phyloP scores from a whole-genome alignment of 2,329 filamentous ascomycete species.

The Eurotiales sp. region DNA sequence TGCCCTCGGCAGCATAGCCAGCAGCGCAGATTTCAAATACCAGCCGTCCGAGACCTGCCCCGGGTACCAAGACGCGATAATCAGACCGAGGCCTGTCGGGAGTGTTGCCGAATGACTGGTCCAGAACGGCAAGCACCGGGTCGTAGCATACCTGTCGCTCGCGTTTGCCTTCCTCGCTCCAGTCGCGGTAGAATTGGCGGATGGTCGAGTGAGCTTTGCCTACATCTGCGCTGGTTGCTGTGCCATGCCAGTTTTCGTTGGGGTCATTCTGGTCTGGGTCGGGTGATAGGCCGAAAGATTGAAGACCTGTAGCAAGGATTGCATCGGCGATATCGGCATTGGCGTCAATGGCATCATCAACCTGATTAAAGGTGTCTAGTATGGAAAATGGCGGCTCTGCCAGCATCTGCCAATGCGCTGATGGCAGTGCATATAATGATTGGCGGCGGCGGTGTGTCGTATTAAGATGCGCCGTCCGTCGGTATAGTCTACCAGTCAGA shows the following conservation, averaged over 20 bases:
- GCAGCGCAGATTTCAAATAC: conserved; percentile 78
- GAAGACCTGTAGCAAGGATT: conserved; percentile 68
- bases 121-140: conserved; percentile 66
- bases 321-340: conserved; percentile 80
- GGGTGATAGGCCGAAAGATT: conserved; percentile 59
- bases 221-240: conserved; percentile 69
- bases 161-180: conserved; percentile 70
- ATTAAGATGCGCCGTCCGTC: conserved; percentile 80
- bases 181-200: conserved; percentile 91
- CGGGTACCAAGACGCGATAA: conserved; percentile 75
- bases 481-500: conserved; percentile 65
- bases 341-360: conserved; percentile 83
- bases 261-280: conserved; percentile 36
- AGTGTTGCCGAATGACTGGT: conserved; percentile 40
- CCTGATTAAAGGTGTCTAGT: conserved; percentile 69
- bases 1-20: conserved; percentile 78
- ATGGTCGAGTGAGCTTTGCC: conserved; percentile 92
- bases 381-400: conserved; percentile 79
- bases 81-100: conserved; percentile 32
- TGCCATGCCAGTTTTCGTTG: conserved; percentile 61
- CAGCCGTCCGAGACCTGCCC: conserved; percentile 80
- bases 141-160: conserved; percentile 77
- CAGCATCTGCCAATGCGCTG: conserved; percentile 77
- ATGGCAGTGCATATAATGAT: conserved; percentile 87
- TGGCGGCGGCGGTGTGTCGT: conserved; percentile 86